Percentiles rank a stretch among this genome's conserved stretches.
These are phyloP conservation scores for Gremmenia infestans DNA, from an alignment of 2,329 filamentous ascomycete species.

Conservation along the genomic window DNA sequence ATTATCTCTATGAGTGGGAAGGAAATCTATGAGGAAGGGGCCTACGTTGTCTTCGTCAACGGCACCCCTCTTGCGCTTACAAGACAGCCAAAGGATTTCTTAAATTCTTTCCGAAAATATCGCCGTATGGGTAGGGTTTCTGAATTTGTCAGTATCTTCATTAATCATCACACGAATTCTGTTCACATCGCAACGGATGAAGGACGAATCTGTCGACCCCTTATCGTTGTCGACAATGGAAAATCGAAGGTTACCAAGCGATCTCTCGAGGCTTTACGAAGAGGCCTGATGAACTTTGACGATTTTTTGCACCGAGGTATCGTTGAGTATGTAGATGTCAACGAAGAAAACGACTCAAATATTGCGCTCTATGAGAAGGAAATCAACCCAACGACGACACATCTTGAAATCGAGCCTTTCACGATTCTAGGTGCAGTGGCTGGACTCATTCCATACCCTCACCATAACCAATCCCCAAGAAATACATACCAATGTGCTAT, in stretches of 20 bases:
- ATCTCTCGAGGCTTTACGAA: slow-evolving; percentile 76
- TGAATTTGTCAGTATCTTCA: slow-evolving; percentile 93
- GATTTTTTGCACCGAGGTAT: slow-evolving; percentile 87
- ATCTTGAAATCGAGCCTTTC: slow-evolving; percentile 97
- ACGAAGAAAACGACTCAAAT: slow-evolving; percentile 95
- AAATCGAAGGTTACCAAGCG: slow-evolving; percentile 73
- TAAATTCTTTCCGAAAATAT: slow-evolving; percentile 78
- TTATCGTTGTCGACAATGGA: slow-evolving; percentile 90
- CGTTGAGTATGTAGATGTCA: slow-evolving; percentile 95
- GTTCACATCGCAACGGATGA: slow-evolving; percentile 97
- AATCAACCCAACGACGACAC: slow-evolving; percentile 78
- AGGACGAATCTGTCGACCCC: slow-evolving; percentile 89
- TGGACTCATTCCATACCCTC: slow-evolving; percentile 93
- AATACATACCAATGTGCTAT: slow-evolving; percentile 99
- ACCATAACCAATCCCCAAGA: slow-evolving; percentile 97
- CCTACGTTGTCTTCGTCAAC: slow-evolving; percentile 91
- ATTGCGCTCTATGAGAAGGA: slow-evolving; percentile 87
- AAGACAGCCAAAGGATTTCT: slow-evolving; percentile 77
- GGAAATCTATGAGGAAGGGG: slow-evolving; percentile 78
- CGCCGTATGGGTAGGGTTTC: slow-evolving; percentile 88
- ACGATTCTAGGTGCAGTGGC: slow-evolving; percentile 94
- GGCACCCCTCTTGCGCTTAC: slow-evolving; percentile 90
- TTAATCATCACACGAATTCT: slow-evolving; percentile 86
- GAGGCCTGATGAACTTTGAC: slow-evolving; percentile 83
- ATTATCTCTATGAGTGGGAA: slow-evolving; percentile 75